A percentile compares a stretch with the other conserved stretches of the same genome.
Evolutionary conservation across 1,284 basidiomycete species (phyloP).

Genomic region (Amylostereum areolatum): DNA sequence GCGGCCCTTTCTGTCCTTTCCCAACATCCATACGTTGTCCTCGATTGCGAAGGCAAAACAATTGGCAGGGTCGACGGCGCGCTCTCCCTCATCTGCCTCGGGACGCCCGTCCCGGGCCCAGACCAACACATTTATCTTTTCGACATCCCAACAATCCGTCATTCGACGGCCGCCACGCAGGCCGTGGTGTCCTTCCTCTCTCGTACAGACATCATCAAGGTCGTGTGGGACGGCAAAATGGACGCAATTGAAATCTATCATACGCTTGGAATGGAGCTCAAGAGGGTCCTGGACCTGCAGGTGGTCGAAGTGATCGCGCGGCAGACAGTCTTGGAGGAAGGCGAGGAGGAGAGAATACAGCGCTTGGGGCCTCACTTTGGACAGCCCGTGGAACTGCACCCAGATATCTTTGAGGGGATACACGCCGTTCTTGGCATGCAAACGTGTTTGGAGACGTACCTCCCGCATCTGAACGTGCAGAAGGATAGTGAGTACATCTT

Average conservation of each 20-base stretch:
- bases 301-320: slow-evolving; percentile 33
- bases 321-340: slow-evolving; percentile 22
- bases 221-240: slow-evolving; percentile 41
- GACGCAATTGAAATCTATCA: slow-evolving; percentile 33
- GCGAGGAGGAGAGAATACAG: slow-evolving; percentile 13
- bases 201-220: slow-evolving; percentile 25
- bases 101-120: slow-evolving; percentile 24
- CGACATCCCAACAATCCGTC: slow-evolving; percentile 28
- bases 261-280: slow-evolving; percentile 23
- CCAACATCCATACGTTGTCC: slow-evolving; percentile 13
- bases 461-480: not conserved
- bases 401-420: not conserved
- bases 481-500: not conserved
- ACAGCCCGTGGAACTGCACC: not conserved
- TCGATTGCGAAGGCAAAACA: slow-evolving; percentile 30
- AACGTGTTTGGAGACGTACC: not conserved
- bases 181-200: slow-evolving; percentile 21
- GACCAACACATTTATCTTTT: slow-evolving; percentile 32
- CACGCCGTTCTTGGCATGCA: not conserved
- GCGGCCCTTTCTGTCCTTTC: slow-evolving; percentile 8
- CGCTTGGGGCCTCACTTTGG: not conserved
- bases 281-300: slow-evolving; percentile 35
- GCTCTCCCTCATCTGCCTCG: slow-evolving; percentile 36
- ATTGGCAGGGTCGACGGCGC: slow-evolving; percentile 30
- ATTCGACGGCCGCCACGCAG: not conserved